A percentile compares a stretch with the other conserved stretches of the same genome.
Conservation (phyloP, 106 monocot species). For the Platanthera guangdongensis region DNA sequence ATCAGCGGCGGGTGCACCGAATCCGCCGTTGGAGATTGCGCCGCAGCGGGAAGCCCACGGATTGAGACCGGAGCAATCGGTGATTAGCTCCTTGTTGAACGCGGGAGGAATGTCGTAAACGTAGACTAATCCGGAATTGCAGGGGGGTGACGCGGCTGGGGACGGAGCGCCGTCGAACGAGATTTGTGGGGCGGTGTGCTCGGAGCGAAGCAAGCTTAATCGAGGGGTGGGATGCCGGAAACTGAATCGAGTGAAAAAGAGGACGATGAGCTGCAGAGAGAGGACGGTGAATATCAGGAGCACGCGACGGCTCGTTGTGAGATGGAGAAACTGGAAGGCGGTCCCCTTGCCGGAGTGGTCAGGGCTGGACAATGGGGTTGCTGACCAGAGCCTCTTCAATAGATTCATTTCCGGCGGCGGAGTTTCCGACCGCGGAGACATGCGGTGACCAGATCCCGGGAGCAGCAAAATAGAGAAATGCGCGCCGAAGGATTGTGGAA, state of each 20-base stretch:
- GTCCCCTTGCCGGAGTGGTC: constrained; percentile 1
- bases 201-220: constrained; percentile 18
- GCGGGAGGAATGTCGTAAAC: constrained; percentile 74
- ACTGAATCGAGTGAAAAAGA: constrained; percentile 16
- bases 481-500: neutral
- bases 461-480: neutral
- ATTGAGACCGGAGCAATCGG: constrained; percentile 28
- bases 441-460: neutral
- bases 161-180: neutral
- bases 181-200: constrained; percentile 3
- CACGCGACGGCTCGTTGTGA: constrained; percentile 6
- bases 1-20: constrained; percentile 38
- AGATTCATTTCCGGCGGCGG: constrained; percentile 19
- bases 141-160: constrained; percentile 14
- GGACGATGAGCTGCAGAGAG: constrained; percentile 26
- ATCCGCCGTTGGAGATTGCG: constrained; percentile 55
- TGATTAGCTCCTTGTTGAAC: constrained; percentile 61
- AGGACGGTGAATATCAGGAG: constrained; percentile 23
- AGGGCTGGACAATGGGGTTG: neutral
- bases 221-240: constrained; percentile 1
- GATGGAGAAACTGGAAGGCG: constrained; percentile 6
- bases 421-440: constrained; percentile 6
- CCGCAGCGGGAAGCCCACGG: constrained; percentile 49
- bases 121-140: constrained; percentile 37
- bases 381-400: constrained; percentile 15